Conservation (phyloP, 2,329 filamentous ascomycete genomes). For the Plectosphaerella sp. region DNA sequence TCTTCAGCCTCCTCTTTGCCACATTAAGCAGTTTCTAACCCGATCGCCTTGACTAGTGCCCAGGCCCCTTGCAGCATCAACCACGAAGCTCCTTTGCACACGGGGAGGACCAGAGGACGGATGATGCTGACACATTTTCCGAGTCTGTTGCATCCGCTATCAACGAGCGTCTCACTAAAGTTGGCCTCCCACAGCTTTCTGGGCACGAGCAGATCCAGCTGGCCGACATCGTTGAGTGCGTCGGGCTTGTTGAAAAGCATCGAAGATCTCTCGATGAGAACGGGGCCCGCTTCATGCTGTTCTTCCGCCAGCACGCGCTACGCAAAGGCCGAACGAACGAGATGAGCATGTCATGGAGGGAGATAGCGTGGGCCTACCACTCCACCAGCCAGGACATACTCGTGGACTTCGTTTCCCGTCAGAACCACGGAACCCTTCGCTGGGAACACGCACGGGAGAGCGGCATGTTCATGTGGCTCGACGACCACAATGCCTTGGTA, state of each 20-base stretch:
- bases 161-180: conserved; percentile 69
- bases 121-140: conserved; percentile 61
- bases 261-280: conserved; percentile 87
- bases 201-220: conserved; percentile 83
- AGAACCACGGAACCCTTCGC: conserved; percentile 73
- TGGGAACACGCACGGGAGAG: conserved; percentile 85
- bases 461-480: conserved; percentile 93
- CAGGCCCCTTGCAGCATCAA: no score
- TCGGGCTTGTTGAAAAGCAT: conserved; percentile 79
- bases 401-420: conserved; percentile 73
- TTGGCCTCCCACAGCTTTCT: conserved; percentile 75
- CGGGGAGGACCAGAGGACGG: conserved; percentile 9
- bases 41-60: no score
- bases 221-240: conserved; percentile 79
- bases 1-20: conserved; percentile 7
- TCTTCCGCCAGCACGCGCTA: conserved; percentile 77
- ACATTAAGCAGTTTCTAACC: no score
- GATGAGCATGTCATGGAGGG: conserved; percentile 67
- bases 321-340: conserved; percentile 61
- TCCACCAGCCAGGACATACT: conserved; percentile 86
- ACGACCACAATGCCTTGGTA: conserved; percentile 72
- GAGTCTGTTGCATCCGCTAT: conserved; percentile 67
- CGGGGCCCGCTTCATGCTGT: conserved; percentile 80
- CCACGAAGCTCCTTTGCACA: background rate
- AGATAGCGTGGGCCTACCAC: conserved; percentile 83